A percentile compares a stretch with the other conserved stretches of the same genome.
Conservation (phyloP, 116 monocot genomes). For the Zostera marina region DNA sequence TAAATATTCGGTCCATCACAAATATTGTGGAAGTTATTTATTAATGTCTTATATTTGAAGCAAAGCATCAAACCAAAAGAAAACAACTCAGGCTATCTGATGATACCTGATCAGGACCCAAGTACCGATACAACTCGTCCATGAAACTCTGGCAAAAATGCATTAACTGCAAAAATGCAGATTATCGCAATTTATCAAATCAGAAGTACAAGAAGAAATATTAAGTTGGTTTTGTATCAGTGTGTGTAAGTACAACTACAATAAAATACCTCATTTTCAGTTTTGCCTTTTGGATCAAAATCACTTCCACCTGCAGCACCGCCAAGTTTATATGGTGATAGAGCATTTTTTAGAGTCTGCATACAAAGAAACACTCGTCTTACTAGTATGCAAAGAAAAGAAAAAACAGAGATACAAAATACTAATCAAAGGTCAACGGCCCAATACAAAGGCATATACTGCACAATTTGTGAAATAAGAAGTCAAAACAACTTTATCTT, state of each 20-base stretch:
- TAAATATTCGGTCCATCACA: background rate
- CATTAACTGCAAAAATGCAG: constrained; percentile 57
- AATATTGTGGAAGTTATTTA: background rate
- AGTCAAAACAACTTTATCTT: no score
- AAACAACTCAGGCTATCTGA: background rate
- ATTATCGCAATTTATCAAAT: background rate
- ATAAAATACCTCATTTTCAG: constrained; percentile 77
- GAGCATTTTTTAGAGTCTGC: constrained; percentile 91
- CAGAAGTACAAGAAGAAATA: background rate
- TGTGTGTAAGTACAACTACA: background rate
- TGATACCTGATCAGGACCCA: constrained; percentile 89
- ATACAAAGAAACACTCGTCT: background rate
- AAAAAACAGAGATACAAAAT: background rate
- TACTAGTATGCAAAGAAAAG: background rate
- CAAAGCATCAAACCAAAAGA: background rate
- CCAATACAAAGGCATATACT: no score
- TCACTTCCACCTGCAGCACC: constrained; percentile 99
- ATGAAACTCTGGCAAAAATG: constrained; percentile 98
- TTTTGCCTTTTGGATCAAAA: constrained; percentile 98
- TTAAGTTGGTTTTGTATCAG: background rate
- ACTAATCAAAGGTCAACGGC: no score
- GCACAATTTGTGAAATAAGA: background rate
- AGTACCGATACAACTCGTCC: constrained; percentile 82
- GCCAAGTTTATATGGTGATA: constrained; percentile 94
- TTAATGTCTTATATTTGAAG: background rate